A percentile compares a stretch with the other conserved stretches of the same genome.
Conservation (phyloP, 1,139 yeast genomes). For the Lodderomyces pseudojiufengensis region DNA sequence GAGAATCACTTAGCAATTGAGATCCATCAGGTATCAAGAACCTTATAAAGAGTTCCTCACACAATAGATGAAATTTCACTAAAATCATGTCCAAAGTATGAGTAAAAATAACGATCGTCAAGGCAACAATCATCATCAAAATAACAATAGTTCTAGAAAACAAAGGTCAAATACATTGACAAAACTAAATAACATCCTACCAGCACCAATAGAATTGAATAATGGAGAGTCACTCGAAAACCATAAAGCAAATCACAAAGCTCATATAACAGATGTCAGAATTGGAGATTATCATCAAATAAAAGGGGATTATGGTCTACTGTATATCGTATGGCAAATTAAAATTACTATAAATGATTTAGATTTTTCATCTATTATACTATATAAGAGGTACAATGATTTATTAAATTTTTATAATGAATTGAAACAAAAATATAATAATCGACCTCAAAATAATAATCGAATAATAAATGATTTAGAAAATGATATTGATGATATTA, state of each 20-base stretch:
- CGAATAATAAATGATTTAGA: too few relatives aligned
- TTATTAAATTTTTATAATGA: constrained; percentile 46
- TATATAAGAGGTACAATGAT: constrained; percentile 65
- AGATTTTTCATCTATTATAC: constrained; percentile 43
- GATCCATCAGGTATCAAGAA: too few relatives aligned
- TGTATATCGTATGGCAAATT: constrained; percentile 49
- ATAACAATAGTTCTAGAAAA: constrained; percentile 5
- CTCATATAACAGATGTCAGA: constrained; percentile 36
- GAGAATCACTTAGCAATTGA: too few relatives aligned
- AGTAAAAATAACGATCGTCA: constrained; percentile 1
- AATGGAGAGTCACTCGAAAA: constrained; percentile 20
- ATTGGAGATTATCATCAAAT: constrained; percentile 40
- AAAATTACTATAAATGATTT: constrained; percentile 41
- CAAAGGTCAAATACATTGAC: constrained; percentile 19
- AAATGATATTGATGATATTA: too few relatives aligned
- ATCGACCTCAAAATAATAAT: too few relatives aligned
- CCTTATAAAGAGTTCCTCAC: too few relatives aligned
- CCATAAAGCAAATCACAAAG: constrained; percentile 12
- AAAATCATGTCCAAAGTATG: not conserved
- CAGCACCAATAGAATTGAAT: constrained; percentile 35
- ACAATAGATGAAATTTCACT: not conserved
- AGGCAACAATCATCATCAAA: not conserved
- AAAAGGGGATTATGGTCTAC: constrained; percentile 35
- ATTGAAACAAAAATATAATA: constrained; percentile 32
- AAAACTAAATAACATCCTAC: constrained; percentile 31